Conservation (phyloP, 495 filamentous ascomycete species). For the Penicillium arizonense region DNA sequence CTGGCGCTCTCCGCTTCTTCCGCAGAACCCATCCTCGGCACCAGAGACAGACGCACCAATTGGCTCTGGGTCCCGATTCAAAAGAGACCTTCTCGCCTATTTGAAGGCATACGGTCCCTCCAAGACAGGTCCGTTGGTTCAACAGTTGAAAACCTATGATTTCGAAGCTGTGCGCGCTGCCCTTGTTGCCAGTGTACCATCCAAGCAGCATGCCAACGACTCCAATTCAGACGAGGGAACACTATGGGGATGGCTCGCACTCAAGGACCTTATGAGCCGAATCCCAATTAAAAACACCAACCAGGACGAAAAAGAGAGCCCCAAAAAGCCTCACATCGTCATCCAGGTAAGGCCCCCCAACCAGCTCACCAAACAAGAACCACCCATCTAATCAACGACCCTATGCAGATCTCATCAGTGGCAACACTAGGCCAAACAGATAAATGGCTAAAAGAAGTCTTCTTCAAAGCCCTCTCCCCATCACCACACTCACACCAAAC, state of each 20-base stretch:
- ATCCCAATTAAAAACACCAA: conserved; percentile 33
- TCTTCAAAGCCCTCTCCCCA: conserved; percentile 58
- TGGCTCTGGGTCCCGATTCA: conserved; percentile 70
- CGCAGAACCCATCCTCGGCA: conserved; percentile 20
- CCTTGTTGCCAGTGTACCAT: conserved; percentile 75
- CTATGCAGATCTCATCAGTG: conserved; percentile 65
- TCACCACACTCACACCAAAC: conserved; percentile 15
- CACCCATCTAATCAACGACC: neutral
- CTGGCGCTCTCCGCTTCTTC: conserved; percentile 77
- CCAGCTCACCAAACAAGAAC: neutral
- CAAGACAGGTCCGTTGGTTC: conserved; percentile 51
- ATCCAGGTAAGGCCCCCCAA: conserved; percentile 50
- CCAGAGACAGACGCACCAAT: conserved; percentile 21
- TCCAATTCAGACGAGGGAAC: conserved; percentile 43
- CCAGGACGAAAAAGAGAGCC: neutral
- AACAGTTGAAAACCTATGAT: conserved; percentile 62
- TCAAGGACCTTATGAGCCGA: conserved; percentile 57
- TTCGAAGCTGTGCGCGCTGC: conserved; percentile 70
- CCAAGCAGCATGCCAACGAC: conserved; percentile 49
- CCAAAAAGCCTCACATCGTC: conserved; percentile 56
- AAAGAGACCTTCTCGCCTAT: conserved; percentile 72
- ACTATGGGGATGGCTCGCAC: conserved; percentile 71
- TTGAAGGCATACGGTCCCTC: conserved; percentile 62
- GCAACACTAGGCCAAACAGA: conserved; percentile 74
- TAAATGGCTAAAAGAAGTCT: conserved; percentile 67